phyloP scores from a whole-genome alignment of 306 rosid species.

The Casuarina cunninghamiana region DNA sequence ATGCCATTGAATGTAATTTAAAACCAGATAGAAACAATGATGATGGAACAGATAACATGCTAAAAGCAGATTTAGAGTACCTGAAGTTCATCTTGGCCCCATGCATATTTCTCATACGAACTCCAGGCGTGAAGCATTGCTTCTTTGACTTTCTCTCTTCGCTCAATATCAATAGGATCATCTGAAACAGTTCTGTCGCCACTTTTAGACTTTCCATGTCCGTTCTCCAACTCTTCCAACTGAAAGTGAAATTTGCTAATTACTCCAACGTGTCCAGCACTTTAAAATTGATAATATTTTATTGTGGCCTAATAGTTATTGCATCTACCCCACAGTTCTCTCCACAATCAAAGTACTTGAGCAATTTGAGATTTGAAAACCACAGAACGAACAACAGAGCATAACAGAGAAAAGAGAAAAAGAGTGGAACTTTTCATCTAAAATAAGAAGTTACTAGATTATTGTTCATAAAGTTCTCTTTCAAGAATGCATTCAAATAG shows the following conservation, averaged over 20 bases:
- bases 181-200: conserved; percentile 30
- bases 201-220: conserved; percentile 35
- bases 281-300: conserved; percentile 4
- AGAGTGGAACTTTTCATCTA: too few relatives aligned
- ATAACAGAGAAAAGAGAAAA: neutral
- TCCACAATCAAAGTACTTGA: neutral
- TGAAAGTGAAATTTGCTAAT: conserved; percentile 32
- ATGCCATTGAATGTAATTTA: neutral
- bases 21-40: neutral
- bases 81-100: conserved; percentile 99
- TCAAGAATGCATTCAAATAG: conserved; percentile 3
- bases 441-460: neutral
- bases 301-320: neutral
- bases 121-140: conserved; percentile 98
- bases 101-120: conserved; percentile 91
- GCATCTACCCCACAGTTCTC: neutral
- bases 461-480: neutral
- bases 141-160: conserved; percentile 90
- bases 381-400: neutral
- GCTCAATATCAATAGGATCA: conserved; percentile 64
- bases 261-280: conserved; percentile 9
- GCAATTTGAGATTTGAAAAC: neutral
- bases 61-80: conserved; percentile 34
- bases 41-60: neutral
- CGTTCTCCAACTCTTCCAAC: conserved; percentile 62